Base-by-base conservation (phyloP, 2,329 filamentous ascomycete species). In the Epichloe elymi region DNA sequence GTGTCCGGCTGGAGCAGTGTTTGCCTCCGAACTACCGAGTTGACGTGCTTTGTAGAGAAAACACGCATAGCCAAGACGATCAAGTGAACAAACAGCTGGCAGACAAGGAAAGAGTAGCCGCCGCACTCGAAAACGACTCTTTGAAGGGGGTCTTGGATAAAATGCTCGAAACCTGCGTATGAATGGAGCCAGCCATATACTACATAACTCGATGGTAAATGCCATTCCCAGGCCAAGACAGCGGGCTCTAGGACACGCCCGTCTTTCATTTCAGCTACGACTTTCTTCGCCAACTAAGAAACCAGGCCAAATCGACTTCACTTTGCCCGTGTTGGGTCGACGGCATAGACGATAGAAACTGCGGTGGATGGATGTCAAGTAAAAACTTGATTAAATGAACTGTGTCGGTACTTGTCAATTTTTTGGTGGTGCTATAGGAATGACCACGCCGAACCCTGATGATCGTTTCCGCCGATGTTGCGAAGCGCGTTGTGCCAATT, bases 81-180 rank as follows among this genome's bases (percentile, higher is more conserved):
- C 89, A 95, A 65, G 89, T 96, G 49, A 96, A 95, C 71, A 96
- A 96, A 74, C 93, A 98, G 69, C 73, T 98, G 42, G 87, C 83
- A 36, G 93, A 98, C 70, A 98, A 97, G 74, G 93, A 98, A 71
- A 77, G 93, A 54, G 93, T 98, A 43, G 90, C 91, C 1, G 93
- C 93, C 10, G 93, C 93, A 6, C 72, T 96, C 59, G 93, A 97
- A 69, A 98, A 98, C 65, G 86, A 87, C 51, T 94, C 87, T 1
- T 72, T 98, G 54, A 88, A 88, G 74, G 83, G 83, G 40, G 87
- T 96, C 35, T 75, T 98, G 56, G 82, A 87, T 65, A 95, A 93
- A 69, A 97, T 98, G 93, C 75, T 97, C 55, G 83, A 88, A 64
- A 91, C 86, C 2, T 95, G 88, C 68, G 76, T 79, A 57, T 87